Base-by-base conservation (phyloP, 257 asterid species). In the Solanum chilense region DNA sequence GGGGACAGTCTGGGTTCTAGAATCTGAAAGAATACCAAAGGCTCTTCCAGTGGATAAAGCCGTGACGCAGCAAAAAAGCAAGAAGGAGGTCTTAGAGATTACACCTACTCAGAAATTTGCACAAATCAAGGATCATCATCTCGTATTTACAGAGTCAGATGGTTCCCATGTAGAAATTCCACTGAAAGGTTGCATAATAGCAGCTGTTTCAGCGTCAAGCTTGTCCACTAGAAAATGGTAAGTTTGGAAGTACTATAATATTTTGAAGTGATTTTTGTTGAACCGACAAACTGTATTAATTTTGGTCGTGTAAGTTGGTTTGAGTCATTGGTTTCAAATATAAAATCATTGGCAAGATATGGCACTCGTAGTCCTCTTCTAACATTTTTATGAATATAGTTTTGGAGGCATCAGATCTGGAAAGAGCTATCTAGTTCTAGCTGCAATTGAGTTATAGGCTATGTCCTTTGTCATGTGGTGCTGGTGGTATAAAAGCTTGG, bases 161-260 rank as follows among this genome's bases (percentile, higher is more conserved):
- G 94, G 93, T 88, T 92, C 95, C 64, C 80, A n/a, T 73, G 91
- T 90, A 20, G 93, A 94, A 86, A 93, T 97, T 91, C 90, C 68
- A 68, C 95, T 97, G 18, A 92, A 58, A 73, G 96, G 95, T 56
- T 97, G 99, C 92, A 89, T 86, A 29, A 69, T 95, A 75, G 91
- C 89, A n/a, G 95, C 99, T 90, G 98, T 97, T 88, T 97, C 99
- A 1, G 96, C 98, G 81, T 92, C 99, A 89, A 90, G 84, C 91
- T 73, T 91, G 88, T 85, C 98, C 14, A 89, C 98, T 49, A 93
- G 94, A 91, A 97, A 97, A 94, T 97, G 99, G 99, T 97, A 87
- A 85, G 49, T 70, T 69, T 27, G 84, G 27, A 47, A 49, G 85
- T 47, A 80, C 68, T 80, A 8, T 45, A 18, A 47, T 80, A 49